phyloP scores from a whole-genome alignment of 163 green algal species.

The Smithsoniella earleae region DNA sequence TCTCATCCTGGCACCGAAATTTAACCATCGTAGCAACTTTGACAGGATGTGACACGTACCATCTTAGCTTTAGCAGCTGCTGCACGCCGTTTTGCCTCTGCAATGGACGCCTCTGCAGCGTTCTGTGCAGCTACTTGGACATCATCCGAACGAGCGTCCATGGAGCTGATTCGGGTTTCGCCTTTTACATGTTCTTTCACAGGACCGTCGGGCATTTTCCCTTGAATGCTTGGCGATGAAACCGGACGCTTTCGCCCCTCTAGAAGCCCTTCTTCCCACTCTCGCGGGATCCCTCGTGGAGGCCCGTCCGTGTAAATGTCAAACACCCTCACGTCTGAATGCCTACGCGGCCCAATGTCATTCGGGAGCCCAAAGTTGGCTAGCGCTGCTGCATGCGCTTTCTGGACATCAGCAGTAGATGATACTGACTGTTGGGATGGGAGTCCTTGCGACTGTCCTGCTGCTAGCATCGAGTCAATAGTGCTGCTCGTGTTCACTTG shows the following conservation, averaged over 20 bases:
- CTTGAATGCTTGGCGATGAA: too few species aligned
- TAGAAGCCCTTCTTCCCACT: constrained; percentile 28
- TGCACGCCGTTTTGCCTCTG: constrained; percentile 7
- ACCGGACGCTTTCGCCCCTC: constrained; percentile 19
- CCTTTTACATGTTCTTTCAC: too few species aligned
- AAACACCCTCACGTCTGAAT: constrained; percentile 26
- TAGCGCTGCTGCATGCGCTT: constrained; percentile 16
- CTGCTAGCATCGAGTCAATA: constrained; percentile 26
- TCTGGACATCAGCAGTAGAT: neutral
- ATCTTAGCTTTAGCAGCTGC: constrained; percentile 11
- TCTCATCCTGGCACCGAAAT: too few species aligned
- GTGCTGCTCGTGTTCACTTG: constrained; percentile 29
- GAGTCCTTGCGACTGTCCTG: neutral
- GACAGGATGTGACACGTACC: too few species aligned
- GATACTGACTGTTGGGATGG: neutral
- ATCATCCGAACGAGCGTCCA: neutral
- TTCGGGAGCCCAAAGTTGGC: constrained; percentile 9
- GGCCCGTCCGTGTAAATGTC: constrained; percentile 27
- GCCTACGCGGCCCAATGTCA: neutral
- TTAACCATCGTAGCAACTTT: too few species aligned
- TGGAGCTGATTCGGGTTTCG: too few species aligned
- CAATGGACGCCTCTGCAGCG: constrained; percentile 12
- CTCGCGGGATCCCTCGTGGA: constrained; percentile 7
- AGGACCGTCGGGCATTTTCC: too few species aligned
- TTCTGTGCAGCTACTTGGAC: constrained; percentile 5